These are phyloP conservation scores for Stereum hirsutum DNA, from an alignment of 1,284 basidiomycete genomes.

Conservation along the genomic window DNA sequence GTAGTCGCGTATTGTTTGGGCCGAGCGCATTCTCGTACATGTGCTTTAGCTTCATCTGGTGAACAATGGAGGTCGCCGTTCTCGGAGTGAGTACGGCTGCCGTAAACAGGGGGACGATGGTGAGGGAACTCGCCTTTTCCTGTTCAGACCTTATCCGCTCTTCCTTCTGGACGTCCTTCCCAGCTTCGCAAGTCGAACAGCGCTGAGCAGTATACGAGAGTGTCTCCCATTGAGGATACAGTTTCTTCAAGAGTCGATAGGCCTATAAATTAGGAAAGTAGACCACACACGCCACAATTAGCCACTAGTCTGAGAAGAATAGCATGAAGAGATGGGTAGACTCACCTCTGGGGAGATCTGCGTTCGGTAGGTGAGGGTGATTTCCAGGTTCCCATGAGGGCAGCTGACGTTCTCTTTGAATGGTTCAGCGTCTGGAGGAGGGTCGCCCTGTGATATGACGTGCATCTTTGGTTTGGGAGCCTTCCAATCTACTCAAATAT, in stretches of 20 bases:
- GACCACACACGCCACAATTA: too few species aligned
- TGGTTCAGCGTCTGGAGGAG: slow-evolving; percentile 48
- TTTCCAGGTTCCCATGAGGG: slow-evolving; percentile 53
- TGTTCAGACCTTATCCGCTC: slow-evolving; percentile 54
- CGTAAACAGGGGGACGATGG: background rate
- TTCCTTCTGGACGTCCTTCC: slow-evolving; percentile 45
- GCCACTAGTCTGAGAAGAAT: too few species aligned
- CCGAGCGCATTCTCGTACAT: slow-evolving; percentile 48
- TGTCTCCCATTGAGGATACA: slow-evolving; percentile 62
- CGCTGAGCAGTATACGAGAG: slow-evolving; percentile 36
- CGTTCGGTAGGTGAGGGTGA: slow-evolving; percentile 42
- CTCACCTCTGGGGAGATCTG: slow-evolving; percentile 52
- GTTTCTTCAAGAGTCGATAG: slow-evolving; percentile 36
- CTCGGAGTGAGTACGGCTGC: background rate
- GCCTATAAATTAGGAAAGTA: too few species aligned
- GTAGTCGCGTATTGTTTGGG: slow-evolving; percentile 31
- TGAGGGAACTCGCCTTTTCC: slow-evolving; percentile 50
- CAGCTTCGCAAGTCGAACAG: slow-evolving; percentile 52
- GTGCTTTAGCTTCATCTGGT: slow-evolving; percentile 47
- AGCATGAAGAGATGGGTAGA: too few species aligned
- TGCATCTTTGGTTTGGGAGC: slow-evolving; percentile 69
- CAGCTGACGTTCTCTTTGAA: slow-evolving; percentile 55
- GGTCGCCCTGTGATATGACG: slow-evolving; percentile 39
- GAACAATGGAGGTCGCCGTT: slow-evolving; percentile 6
- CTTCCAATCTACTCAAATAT: slow-evolving; percentile 51